Conservation (phyloP, 2,329 filamentous ascomycete genomes). For the Hypomyces perniciosus region DNA sequence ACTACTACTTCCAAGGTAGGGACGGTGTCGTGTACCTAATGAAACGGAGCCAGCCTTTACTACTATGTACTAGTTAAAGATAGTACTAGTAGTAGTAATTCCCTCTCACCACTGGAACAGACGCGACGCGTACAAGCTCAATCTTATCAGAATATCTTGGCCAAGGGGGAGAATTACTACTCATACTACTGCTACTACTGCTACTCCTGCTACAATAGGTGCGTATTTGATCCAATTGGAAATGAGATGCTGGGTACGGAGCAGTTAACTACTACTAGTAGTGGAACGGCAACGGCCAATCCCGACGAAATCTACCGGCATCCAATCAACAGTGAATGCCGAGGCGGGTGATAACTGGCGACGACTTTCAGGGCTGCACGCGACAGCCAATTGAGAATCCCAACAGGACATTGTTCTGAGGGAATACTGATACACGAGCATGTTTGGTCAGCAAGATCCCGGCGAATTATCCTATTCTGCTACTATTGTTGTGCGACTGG, state of each 20-base stretch:
- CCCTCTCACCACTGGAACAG: not conserved
- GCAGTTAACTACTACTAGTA: not conserved
- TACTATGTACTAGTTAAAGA: not conserved
- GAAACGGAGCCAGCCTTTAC: too few relatives aligned
- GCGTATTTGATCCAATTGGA: conserved; percentile 6
- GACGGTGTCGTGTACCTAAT: too few relatives aligned
- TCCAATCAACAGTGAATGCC: conserved; percentile 5
- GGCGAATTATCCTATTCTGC: not conserved
- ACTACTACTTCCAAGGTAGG: too few relatives aligned
- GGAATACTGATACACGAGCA: conserved; percentile 8
- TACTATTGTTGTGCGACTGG: not conserved
- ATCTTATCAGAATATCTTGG: not conserved
- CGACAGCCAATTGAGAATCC: conserved; percentile 5
- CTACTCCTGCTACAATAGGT: not conserved
- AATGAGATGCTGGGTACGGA: not conserved
- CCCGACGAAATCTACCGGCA: conserved; percentile 6
- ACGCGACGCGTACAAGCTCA: not conserved
- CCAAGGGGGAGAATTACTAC: not conserved
- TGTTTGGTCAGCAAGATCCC: not conserved
- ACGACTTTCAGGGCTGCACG: conserved; percentile 1
- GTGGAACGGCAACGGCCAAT: conserved; percentile 7
- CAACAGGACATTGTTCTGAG: not conserved
- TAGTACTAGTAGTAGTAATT: not conserved
- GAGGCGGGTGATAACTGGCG: conserved; percentile 8
- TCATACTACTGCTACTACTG: not conserved